Evolutionary conservation across 176 grass and related monocot species (phyloP).

Genomic region (Avena sativa): DNA sequence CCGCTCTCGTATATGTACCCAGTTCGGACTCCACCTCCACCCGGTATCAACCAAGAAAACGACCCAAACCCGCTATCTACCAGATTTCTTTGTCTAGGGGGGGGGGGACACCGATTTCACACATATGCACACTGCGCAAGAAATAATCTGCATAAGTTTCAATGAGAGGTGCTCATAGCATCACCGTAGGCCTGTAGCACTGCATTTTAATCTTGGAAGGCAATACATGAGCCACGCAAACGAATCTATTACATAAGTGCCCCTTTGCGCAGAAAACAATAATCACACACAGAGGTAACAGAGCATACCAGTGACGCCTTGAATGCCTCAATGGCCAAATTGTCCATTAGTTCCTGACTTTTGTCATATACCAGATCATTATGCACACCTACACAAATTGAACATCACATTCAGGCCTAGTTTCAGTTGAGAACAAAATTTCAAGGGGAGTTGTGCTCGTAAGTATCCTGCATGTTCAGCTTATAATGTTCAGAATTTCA

Average conservation of each 20-base stretch:
- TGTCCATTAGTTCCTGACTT: constrained; percentile 62
- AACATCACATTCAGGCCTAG: constrained; percentile 7
- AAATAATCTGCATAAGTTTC: background rate
- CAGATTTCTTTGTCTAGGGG: too few relatives aligned
- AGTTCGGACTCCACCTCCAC: too few relatives aligned
- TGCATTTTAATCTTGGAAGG: background rate
- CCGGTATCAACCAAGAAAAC: too few relatives aligned
- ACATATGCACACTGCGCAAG: background rate
- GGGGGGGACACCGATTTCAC: background rate
- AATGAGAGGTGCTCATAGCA: background rate
- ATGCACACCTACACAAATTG: constrained; percentile 57
- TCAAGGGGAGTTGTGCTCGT: background rate
- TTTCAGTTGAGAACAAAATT: background rate
- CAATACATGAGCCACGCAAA: background rate
- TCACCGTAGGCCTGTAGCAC: background rate
- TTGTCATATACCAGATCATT: constrained; percentile 86
- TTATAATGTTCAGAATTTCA: constrained; percentile 8
- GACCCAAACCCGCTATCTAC: too few relatives aligned
- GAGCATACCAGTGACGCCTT: constrained; percentile 59
- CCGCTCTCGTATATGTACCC: too few relatives aligned
- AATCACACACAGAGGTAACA: background rate
- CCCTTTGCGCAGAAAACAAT: background rate
- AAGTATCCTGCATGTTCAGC: background rate
- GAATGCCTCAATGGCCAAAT: constrained; percentile 73
- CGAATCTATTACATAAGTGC: constrained; percentile 1